Evolutionary conservation across 2,329 filamentous ascomycete species (phyloP).

Genomic region (Epicoccum sorghinum): DNA sequence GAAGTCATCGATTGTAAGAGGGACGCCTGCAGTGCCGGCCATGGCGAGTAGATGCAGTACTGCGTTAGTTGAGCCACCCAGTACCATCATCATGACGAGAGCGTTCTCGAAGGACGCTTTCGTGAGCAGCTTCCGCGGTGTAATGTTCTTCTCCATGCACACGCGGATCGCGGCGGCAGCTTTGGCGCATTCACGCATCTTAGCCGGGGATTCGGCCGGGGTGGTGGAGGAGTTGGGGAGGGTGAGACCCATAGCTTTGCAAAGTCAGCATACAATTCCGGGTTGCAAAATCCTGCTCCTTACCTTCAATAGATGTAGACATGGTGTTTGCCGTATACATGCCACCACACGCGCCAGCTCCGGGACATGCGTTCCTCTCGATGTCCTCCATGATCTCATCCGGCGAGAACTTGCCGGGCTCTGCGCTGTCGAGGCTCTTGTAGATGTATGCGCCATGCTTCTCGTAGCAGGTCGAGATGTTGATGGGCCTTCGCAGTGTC

Average conservation of each 20-base stretch:
- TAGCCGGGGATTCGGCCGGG: conserved; percentile 79
- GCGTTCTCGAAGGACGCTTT: conserved; percentile 86
- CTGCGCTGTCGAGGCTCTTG: conserved; percentile 72
- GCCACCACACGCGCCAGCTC: conserved; percentile 81
- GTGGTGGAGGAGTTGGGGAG: conserved; percentile 85
- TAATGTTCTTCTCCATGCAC: conserved; percentile 83
- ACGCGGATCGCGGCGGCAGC: conserved; percentile 77
- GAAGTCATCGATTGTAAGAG: conserved; percentile 80
- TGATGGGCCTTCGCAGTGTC: conserved; percentile 78
- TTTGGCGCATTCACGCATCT: conserved; percentile 84
- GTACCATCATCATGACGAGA: conserved; percentile 85
- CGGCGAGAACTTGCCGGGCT: conserved; percentile 70
- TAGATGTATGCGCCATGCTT: conserved; percentile 83
- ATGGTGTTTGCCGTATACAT: conserved; percentile 98
- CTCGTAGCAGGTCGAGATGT: conserved; percentile 88
- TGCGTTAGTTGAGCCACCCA: conserved; percentile 90
- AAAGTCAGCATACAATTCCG: conserved; percentile 6
- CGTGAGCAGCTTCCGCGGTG: conserved; percentile 79
- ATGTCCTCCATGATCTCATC: conserved; percentile 85
- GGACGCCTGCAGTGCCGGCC: conserved; percentile 81
- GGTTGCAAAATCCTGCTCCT: background rate
- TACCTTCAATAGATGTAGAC: conserved; percentile 79
- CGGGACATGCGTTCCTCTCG: conserved; percentile 77
- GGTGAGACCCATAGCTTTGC: conserved; percentile 76
- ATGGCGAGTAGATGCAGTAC: conserved; percentile 90